These are phyloP conservation scores for Rhodomyrtus psidioides DNA, from an alignment of 441 rosid genomes.

Conservation along the genomic window DNA sequence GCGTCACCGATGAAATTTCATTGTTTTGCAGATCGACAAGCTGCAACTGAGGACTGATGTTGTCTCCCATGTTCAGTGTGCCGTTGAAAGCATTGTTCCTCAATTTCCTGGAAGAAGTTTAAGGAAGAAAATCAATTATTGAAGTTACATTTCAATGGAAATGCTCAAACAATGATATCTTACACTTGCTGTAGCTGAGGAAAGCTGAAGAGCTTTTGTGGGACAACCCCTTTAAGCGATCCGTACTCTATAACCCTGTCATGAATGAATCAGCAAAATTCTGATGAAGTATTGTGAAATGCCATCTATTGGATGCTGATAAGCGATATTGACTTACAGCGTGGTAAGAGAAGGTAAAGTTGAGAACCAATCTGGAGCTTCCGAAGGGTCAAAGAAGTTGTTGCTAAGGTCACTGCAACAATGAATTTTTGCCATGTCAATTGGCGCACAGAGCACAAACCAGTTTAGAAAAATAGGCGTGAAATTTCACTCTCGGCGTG, in stretches of 20 bases:
- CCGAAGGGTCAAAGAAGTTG: slow-evolving; percentile 65
- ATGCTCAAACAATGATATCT: background rate
- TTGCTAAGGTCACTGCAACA: slow-evolving; percentile 80
- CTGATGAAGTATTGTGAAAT: background rate
- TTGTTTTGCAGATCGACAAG: slow-evolving; percentile 81
- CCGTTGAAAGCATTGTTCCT: slow-evolving; percentile 63
- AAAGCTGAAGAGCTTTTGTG: slow-evolving; percentile 55
- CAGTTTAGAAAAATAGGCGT: background rate
- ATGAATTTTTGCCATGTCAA: background rate
- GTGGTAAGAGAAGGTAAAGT: slow-evolving; percentile 75
- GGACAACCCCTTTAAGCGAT: slow-evolving; percentile 61
- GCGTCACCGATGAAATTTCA: slow-evolving; percentile 55
- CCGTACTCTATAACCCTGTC: slow-evolving; percentile 72
- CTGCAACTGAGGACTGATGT: slow-evolving; percentile 50
- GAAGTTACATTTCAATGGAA: background rate
- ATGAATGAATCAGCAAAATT: background rate
- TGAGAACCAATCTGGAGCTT: slow-evolving; percentile 82
- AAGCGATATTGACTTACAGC: slow-evolving; percentile 36
- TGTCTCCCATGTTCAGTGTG: slow-evolving; percentile 57
- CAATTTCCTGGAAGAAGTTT: slow-evolving; percentile 47
- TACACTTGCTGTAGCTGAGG: slow-evolving; percentile 90
- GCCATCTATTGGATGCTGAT: background rate
- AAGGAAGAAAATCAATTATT: background rate
- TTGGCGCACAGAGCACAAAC: background rate
- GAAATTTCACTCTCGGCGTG: background rate